These are phyloP conservation scores for Lipomyces sp. DNA, from an alignment of 805 yeast genomes.

Conservation along the genomic window DNA sequence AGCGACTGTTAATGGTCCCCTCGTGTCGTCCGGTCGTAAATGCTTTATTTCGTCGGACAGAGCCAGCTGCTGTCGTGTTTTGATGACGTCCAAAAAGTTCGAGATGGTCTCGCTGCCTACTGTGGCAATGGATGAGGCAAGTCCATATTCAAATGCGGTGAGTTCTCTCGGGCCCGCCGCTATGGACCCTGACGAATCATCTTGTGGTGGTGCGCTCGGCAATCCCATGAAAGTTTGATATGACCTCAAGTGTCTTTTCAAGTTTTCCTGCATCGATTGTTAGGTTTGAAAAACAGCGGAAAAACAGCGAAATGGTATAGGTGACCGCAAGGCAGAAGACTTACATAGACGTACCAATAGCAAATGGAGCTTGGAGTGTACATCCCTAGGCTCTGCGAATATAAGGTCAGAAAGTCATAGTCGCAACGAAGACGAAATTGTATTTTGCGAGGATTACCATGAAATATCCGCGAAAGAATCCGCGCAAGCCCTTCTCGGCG, in stretches of 20 bases:
- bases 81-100: constrained; percentile 43
- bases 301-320: neutral
- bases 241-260: constrained; percentile 9
- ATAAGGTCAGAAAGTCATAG: neutral
- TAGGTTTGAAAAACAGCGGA: too few species aligned
- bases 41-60: constrained; percentile 40
- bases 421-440: neutral
- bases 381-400: constrained; percentile 14
- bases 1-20: constrained; percentile 38
- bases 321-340: neutral
- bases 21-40: constrained; percentile 41
- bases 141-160: constrained; percentile 12
- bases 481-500: constrained; percentile 65
- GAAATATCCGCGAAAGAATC: constrained; percentile 72
- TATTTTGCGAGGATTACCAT: constrained; percentile 31
- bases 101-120: constrained; percentile 38
- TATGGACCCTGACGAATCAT: too few species aligned
- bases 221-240: too few species aligned
- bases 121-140: constrained; percentile 40
- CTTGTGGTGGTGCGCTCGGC: too few species aligned
- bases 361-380: constrained; percentile 20
- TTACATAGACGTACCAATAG: constrained; percentile 25
- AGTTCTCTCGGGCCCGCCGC: constrained; percentile 19
- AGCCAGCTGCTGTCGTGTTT: constrained; percentile 47
- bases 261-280: constrained; percentile 33